phyloP scores from a whole-genome alignment of 106 monocot species.

The Phalaenopsis aphrodite region DNA sequence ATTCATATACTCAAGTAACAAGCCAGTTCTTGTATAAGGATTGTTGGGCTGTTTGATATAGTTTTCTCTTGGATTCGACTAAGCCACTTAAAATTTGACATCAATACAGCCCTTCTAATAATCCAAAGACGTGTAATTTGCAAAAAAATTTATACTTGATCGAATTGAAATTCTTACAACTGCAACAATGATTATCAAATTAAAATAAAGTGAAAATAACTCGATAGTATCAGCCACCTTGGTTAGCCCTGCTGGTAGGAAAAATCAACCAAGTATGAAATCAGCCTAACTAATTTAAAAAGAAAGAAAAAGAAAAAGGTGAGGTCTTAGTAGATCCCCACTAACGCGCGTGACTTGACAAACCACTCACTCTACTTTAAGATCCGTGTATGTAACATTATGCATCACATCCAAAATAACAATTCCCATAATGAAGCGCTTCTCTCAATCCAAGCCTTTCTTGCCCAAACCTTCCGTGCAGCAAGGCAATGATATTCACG shows the following conservation, averaged over 20 bases:
- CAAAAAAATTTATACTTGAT: neutral
- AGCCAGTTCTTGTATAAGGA: neutral
- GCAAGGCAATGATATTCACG: neutral
- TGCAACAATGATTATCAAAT: neutral
- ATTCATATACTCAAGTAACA: neutral
- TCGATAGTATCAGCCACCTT: neutral
- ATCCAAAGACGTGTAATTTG: neutral
- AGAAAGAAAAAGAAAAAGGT: neutral
- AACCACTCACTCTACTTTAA: neutral
- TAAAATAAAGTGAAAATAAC: neutral
- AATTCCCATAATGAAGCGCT: neutral
- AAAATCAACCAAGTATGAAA: neutral
- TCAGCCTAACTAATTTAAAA: neutral
- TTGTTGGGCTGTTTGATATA: neutral
- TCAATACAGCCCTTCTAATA: neutral
- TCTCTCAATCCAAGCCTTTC: neutral
- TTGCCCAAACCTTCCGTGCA: neutral
- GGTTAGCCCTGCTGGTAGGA: neutral
- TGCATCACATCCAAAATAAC: neutral
- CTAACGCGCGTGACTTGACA: neutral
- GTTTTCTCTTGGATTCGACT: neutral
- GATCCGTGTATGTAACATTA: neutral
- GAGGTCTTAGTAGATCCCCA: neutral
- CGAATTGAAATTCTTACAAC: neutral
- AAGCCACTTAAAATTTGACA: neutral